A percentile compares a stretch with the other conserved stretches of the same genome.
Evolutionary conservation across 2,329 filamentous ascomycete species (phyloP).

Genomic region (Sporothrix humicola): DNA sequence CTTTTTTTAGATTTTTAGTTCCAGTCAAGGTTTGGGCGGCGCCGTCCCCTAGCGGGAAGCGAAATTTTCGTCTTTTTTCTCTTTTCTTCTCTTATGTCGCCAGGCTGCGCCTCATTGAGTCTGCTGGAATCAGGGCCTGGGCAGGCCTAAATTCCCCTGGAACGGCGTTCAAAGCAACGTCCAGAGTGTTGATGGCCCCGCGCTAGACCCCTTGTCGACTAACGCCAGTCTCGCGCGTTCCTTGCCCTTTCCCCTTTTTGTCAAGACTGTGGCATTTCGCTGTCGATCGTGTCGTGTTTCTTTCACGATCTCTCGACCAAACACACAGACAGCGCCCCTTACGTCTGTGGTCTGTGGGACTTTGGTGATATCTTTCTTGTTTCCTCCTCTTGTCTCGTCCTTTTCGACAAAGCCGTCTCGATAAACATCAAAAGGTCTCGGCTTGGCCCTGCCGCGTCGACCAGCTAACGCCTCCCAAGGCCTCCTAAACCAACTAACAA

Average conservation of each 20-base stretch:
- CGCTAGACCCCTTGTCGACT: background rate
- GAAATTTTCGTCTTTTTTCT: background rate
- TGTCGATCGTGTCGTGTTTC: background rate
- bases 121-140: background rate
- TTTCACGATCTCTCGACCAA: no score
- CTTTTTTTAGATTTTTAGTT: constrained; percentile 20
- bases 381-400: background rate
- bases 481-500: no score
- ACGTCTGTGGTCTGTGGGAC: background rate
- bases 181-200: background rate
- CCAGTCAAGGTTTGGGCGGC: background rate
- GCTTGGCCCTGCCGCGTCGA: no score
- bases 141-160: background rate
- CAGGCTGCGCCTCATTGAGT: constrained; percentile 11
- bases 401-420: no score
- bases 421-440: no score
- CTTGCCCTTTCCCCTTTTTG: background rate
- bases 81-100: background rate
- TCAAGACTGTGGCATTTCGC: background rate
- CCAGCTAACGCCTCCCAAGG: no score
- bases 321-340: constrained; percentile 5
- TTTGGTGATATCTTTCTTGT: background rate
- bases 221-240: background rate
- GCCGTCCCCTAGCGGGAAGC: background rate
- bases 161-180: no score